A percentile compares a stretch with the other conserved stretches of the same genome.
phyloP scores from a whole-genome alignment of 495 filamentous ascomycete species.

The Penicillium longicatenatum region DNA sequence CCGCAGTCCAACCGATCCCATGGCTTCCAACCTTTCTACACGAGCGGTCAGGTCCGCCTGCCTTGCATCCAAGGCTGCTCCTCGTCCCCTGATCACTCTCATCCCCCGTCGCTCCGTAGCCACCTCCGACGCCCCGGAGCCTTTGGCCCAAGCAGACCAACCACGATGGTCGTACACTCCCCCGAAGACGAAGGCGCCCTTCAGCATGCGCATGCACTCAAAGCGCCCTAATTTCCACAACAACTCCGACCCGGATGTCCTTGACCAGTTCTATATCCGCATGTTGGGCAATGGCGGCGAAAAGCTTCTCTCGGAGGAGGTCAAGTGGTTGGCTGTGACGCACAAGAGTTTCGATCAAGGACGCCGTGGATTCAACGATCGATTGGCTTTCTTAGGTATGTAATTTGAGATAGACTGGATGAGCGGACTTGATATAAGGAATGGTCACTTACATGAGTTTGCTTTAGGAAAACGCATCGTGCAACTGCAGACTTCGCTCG shows the following conservation, averaged over 20 bases:
- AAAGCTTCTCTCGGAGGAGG: conserved; percentile 76
- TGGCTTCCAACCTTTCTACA: conserved; percentile 42
- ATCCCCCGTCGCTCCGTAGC: conserved; percentile 31
- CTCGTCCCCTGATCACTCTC: conserved; percentile 19
- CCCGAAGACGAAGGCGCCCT: conserved; percentile 71
- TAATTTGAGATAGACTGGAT: neutral
- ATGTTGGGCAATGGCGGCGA: conserved; percentile 72
- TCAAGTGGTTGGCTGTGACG: conserved; percentile 96
- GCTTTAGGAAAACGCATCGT: conserved; percentile 79
- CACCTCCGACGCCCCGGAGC: conserved; percentile 20
- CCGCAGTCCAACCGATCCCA: conserved; percentile 23
- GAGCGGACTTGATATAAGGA: neutral
- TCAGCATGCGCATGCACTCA: conserved; percentile 51
- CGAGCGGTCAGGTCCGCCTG: conserved; percentile 42
- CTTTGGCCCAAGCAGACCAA: conserved; percentile 36
- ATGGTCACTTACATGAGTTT: conserved; percentile 11
- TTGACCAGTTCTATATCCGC: conserved; percentile 74
- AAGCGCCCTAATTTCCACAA: conserved; percentile 58
- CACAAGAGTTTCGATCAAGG: conserved; percentile 99
- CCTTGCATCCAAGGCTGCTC: conserved; percentile 25
- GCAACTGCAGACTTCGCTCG: conserved; percentile 72
- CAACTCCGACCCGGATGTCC: conserved; percentile 69
- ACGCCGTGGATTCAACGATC: conserved; percentile 89
- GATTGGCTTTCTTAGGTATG: conserved; percentile 87
- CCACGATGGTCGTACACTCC: conserved; percentile 88